Conservation (phyloP, 768 basidiomycete species). For the Dioszegia hungarica region DNA sequence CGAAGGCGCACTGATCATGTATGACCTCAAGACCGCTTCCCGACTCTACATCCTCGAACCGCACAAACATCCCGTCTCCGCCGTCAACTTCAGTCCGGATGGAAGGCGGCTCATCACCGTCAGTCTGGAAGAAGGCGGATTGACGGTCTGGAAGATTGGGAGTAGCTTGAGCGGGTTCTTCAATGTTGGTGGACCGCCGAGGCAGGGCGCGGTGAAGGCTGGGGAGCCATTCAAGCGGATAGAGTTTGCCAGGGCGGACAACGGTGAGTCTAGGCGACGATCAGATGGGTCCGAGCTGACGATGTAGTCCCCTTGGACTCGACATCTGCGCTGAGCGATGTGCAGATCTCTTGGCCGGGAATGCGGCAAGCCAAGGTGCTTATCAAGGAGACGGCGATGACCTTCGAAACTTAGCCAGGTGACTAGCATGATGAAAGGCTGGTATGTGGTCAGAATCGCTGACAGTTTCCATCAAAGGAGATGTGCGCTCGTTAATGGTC, state of each 20-base stretch:
- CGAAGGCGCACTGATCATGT: conserved; percentile 80
- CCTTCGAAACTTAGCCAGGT: conserved; percentile 64
- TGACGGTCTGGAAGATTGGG: conserved; percentile 95
- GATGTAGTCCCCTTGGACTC: conserved; percentile 56
- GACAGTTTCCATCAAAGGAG: no score
- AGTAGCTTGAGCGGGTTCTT: conserved; percentile 83
- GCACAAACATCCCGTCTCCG: conserved; percentile 73
- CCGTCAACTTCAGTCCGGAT: conserved; percentile 88
- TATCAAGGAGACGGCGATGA: conserved; percentile 74
- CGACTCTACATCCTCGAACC: conserved; percentile 91
- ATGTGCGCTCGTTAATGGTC: no score
- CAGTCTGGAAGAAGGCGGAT: conserved; percentile 75
- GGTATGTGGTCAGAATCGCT: no score
- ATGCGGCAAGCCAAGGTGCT: conserved; percentile 76
- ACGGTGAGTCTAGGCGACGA: conserved; percentile 56
- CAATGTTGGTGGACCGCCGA: conserved; percentile 77
- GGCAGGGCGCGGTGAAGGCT: conserved; percentile 64
- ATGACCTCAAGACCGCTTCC: conserved; percentile 92
- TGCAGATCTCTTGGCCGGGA: conserved; percentile 77
- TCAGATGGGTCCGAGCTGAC: conserved; percentile 44
- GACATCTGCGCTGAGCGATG: conserved; percentile 64
- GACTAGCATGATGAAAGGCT: not conserved
- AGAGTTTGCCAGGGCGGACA: conserved; percentile 75
- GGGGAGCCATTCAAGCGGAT: conserved; percentile 85
- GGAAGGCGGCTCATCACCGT: conserved; percentile 82